Base-by-base conservation (phyloP, 2,329 filamentous ascomycete species). In the Fusarium citri region DNA sequence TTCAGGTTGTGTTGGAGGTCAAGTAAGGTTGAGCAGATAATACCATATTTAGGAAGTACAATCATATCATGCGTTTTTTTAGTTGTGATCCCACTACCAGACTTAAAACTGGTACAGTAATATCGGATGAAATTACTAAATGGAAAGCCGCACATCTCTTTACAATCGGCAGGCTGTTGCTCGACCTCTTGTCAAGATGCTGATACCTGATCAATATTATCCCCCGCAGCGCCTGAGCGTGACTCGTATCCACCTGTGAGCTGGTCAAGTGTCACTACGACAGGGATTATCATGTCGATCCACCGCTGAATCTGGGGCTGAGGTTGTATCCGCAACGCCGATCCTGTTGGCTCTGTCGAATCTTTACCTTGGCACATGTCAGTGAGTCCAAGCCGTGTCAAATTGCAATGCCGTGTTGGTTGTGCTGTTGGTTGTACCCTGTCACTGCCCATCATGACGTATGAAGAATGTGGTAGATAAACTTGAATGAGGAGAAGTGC, bases 171-270 rank as follows among this genome's bases (percentile, higher is more conserved):
- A n/a, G n/a, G n/a, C n/a, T n/a, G n/a, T n/a, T n/a, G n/a, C n/a
- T n/a, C n/a, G n/a, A n/a, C n/a, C n/a, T n/a, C 23, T 23, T 23
- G 4, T 23, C 23, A 23, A n/a, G n/a, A n/a, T n/a, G 23, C 23
- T 28, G 26, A 28, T 28, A 12, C 28, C 4, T 28, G 31, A 3
- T 34, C 16, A 31, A 10, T 18, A 14, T 14, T 31, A 18, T 18
- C 1, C n/a, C 4, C 1, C 16, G 16, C 9, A 0, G 4, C 16
- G 2, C n/a, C 11, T 11, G 34, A 37, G 0, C 28, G 14, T 23
- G 48, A 50, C 30, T 31, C 28, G 16, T 20, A 1, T 10, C 3
- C 28, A 49, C 47, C 20, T 45, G 4, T 9, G 10, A 3, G 20
- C 18, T 11, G 12, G 7, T 4, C 11, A 51, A 34, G 16, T 34